phyloP scores from a whole-genome alignment of 192 early-diverging fungal species.

The Coemansia sp. region DNA sequence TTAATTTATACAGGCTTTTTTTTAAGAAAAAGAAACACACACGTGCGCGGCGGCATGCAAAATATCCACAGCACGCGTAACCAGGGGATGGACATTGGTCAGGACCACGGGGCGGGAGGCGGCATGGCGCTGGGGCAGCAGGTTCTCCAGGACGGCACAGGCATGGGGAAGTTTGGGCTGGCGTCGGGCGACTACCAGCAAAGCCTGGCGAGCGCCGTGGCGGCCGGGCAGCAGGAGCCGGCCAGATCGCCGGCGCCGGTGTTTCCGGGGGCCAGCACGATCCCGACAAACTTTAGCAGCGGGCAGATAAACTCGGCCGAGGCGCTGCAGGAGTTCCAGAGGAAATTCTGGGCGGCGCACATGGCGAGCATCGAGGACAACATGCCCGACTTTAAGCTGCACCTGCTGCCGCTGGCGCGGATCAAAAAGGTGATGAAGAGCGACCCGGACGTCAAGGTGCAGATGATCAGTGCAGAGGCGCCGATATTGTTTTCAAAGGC shows the following conservation, averaged over 20 bases:
- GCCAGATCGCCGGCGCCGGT: conserved; percentile 38
- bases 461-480: conserved; percentile 76
- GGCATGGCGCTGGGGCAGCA: no score
- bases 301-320: conserved; percentile 47
- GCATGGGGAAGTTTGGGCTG: conserved; percentile 31
- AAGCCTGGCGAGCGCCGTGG: conserved; percentile 39
- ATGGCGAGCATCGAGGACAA: conserved; percentile 61
- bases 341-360: conserved; percentile 67
- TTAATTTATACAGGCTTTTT: no score
- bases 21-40: no score
- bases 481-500: conserved; percentile 94
- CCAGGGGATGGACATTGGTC: conserved; percentile 13
- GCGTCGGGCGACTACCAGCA: conserved; percentile 25
- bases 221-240: conserved; percentile 21
- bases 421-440: conserved; percentile 99
- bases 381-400: conserved; percentile 83
- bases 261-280: conserved; percentile 46
- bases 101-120: no score
- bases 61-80: conserved; percentile 4
- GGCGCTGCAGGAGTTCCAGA: conserved; percentile 44
- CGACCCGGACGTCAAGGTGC: conserved; percentile 90
- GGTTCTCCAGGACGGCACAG: conserved; percentile 14
- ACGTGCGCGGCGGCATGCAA: no score
- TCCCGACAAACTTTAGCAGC: conserved; percentile 49
- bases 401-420: conserved; percentile 85